These are phyloP conservation scores for Ettlia oleoabundans DNA, from an alignment of 139 green algal genomes.

Conservation along the genomic window DNA sequence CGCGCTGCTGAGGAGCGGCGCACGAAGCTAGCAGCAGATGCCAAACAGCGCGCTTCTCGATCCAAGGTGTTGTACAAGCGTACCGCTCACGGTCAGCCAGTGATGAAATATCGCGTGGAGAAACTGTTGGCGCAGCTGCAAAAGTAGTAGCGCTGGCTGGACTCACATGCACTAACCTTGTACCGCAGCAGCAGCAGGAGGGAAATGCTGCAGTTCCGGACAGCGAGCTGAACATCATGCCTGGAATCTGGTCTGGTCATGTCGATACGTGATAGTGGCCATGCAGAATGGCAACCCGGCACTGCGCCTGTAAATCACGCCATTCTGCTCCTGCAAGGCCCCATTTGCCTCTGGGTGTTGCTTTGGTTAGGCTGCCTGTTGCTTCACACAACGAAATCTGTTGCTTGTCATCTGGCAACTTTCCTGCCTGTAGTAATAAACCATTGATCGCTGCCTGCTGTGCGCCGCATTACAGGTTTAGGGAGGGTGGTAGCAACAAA, in stretches of 20 bases:
- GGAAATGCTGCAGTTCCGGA: too few species aligned
- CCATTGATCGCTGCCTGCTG: not conserved
- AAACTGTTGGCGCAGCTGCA: constrained; percentile 62
- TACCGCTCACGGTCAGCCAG: constrained; percentile 64
- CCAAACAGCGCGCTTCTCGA: constrained; percentile 48
- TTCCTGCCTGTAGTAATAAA: not conserved
- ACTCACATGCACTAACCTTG: not conserved
- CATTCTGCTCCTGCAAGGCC: too few species aligned
- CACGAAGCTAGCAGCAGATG: constrained; percentile 2
- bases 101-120: constrained; percentile 75
- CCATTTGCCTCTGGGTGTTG: too few species aligned
- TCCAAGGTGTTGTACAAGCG: constrained; percentile 54
- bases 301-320: too few species aligned
- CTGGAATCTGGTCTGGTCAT: not conserved
- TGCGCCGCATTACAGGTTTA: not conserved
- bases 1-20: not conserved
- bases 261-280: not conserved
- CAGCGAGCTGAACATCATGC: too few species aligned
- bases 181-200: not conserved
- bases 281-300: too few species aligned
- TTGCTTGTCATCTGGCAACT: too few species aligned
- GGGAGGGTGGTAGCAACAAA: not conserved
- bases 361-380: too few species aligned
- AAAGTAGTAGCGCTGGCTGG: not conserved
- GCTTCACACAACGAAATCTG: too few species aligned